These are phyloP conservation scores for Pythium insidiosum DNA, from an alignment of 352 stramenopile species.

Conservation along the genomic window DNA sequence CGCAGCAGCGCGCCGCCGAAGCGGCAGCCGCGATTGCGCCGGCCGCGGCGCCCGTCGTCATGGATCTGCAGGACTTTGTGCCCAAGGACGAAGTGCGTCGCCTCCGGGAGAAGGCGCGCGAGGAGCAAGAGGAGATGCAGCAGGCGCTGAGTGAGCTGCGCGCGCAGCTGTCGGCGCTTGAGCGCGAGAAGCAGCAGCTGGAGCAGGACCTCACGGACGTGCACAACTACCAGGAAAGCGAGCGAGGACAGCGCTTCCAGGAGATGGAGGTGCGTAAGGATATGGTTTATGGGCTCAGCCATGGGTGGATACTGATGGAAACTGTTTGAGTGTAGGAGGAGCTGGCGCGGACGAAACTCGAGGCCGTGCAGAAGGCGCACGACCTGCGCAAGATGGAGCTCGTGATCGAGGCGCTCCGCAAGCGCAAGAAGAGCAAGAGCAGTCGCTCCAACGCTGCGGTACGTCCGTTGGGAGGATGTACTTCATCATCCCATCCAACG, in stretches of 20 bases:
- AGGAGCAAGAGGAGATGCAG: conserved; percentile 24
- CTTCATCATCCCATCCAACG: no score
- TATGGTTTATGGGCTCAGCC: neutral
- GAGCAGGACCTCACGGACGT: conserved; percentile 61
- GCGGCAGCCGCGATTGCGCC: no score
- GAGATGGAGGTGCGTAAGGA: conserved; percentile 31
- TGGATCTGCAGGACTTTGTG: conserved; percentile 68
- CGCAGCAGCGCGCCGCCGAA: conserved; percentile 4
- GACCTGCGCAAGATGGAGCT: conserved; percentile 14
- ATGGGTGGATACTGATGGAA: neutral
- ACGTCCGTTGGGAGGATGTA: no score
- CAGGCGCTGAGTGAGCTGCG: conserved; percentile 20
- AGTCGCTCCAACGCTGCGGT: conserved; percentile 10
- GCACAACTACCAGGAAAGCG: conserved; percentile 62
- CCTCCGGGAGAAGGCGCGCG: conserved; percentile 36
- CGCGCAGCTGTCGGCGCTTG: conserved; percentile 24
- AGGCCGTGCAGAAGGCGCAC: conserved; percentile 12
- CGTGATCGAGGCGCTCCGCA: conserved; percentile 7
- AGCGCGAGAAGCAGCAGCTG: conserved; percentile 45
- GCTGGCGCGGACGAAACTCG: conserved; percentile 11
- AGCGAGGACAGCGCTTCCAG: conserved; percentile 45
- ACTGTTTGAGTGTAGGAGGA: conserved; percentile 7
- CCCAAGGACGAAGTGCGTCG: conserved; percentile 39
- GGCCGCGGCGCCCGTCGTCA: conserved; percentile 23
- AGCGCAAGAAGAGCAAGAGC: conserved; percentile 3